These are phyloP conservation scores for Vigna mungo DNA, from an alignment of 306 rosid species.

Conservation along the genomic window DNA sequence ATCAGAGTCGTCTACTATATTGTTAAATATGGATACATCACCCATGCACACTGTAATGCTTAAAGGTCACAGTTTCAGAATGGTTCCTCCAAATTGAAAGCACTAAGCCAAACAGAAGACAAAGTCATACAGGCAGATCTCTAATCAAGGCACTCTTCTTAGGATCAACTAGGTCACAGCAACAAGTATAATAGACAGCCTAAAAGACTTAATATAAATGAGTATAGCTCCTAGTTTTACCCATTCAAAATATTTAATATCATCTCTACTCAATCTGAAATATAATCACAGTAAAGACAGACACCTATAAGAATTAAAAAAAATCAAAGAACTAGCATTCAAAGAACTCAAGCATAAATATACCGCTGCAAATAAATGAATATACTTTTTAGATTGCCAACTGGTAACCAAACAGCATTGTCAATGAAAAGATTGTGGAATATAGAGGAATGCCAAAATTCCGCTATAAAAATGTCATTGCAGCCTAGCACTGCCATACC, in stretches of 20 bases:
- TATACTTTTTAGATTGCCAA: background rate
- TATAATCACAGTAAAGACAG: constrained; percentile 13
- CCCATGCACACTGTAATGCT: background rate
- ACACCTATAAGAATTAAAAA: background rate
- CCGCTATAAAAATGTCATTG: no score
- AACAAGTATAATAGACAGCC: background rate
- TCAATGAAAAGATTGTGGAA: no score
- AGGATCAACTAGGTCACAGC: background rate
- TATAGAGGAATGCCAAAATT: no score
- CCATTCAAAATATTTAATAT: background rate
- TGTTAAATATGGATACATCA: background rate
- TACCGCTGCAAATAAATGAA: background rate
- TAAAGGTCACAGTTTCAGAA: constrained; percentile 10
- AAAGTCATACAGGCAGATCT: background rate
- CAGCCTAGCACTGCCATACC: no score
- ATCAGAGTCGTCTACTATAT: background rate
- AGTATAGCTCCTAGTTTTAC: background rate
- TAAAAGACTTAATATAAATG: background rate
- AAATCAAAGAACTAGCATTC: background rate
- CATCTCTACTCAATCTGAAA: background rate
- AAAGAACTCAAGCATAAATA: background rate
- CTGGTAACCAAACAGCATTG: background rate
- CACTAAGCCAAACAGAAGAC: background rate
- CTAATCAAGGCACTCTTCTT: background rate
- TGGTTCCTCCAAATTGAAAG: background rate